Evolutionary conservation across 2,329 filamentous ascomycete species (phyloP).

Genomic region (Microcera coccophila): DNA sequence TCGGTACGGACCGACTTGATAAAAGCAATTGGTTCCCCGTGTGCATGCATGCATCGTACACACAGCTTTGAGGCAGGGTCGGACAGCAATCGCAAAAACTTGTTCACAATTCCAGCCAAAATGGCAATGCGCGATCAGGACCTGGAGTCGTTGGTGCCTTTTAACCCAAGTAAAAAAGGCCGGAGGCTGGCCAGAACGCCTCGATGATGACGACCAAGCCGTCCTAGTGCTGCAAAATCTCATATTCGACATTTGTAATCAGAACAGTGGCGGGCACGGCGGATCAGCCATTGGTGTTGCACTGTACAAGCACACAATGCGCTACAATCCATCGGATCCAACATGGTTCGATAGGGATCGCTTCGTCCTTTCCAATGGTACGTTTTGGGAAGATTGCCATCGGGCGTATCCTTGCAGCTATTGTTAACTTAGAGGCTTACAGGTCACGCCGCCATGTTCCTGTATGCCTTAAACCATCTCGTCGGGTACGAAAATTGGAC

Average conservation of each 20-base stretch:
- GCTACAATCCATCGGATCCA: slow-evolving; percentile 1
- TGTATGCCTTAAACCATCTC: slow-evolving; percentile 3
- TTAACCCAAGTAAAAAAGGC: too few species aligned
- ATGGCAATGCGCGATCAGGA: too few species aligned
- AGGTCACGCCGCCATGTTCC: slow-evolving; percentile 3
- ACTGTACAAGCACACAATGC: slow-evolving; percentile 3
- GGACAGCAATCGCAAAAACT: too few species aligned
- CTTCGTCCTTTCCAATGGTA: slow-evolving; percentile 3
- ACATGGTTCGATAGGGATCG: slow-evolving; percentile 6
- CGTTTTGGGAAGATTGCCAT: not conserved
- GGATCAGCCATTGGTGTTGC: slow-evolving; percentile 6
- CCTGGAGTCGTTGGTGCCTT: too few species aligned
- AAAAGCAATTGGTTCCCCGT: too few species aligned
- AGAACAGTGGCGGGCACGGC: not conserved
- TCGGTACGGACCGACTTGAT: too few species aligned
- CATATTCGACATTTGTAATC: not conserved
- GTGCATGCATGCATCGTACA: too few species aligned
- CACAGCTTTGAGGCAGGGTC: too few species aligned
- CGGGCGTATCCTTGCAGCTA: too few species aligned
- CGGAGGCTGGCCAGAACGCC: too few species aligned
- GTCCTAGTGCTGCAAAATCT: not conserved
- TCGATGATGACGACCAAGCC: not conserved
- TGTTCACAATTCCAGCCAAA: too few species aligned
- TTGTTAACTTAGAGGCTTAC: too few species aligned
- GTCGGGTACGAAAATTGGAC: slow-evolving; percentile 2